These are phyloP conservation scores for Penicillium italicum DNA, from an alignment of 2,329 filamentous ascomycete species.

Conservation along the genomic window DNA sequence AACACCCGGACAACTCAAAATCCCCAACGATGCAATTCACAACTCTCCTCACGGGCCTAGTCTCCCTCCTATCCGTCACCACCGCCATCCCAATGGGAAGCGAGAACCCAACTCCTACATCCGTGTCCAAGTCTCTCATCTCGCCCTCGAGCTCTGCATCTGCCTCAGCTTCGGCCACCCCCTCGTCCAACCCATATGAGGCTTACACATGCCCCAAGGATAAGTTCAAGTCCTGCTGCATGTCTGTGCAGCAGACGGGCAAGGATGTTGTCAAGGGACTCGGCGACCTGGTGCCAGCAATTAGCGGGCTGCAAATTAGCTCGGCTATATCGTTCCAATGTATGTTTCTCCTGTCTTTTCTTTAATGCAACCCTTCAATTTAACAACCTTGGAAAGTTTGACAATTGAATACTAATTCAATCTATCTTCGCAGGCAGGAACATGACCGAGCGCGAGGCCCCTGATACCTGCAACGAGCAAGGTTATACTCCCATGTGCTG, in stretches of 20 bases:
- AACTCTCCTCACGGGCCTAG: conserved; percentile 10
- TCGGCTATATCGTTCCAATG: conserved; percentile 27
- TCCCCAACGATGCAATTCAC: conserved; percentile 12
- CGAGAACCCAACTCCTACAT: conserved; percentile 1
- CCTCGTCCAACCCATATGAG: conserved; percentile 10
- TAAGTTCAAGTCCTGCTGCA: conserved; percentile 28
- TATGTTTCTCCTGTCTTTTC: conserved; percentile 13
- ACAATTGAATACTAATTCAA: not conserved
- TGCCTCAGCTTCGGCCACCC: conserved; percentile 7
- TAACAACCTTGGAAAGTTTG: not conserved
- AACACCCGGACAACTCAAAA: not conserved
- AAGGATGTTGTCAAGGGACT: conserved; percentile 17
- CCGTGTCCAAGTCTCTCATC: not conserved
- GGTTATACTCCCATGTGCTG: conserved; percentile 29
- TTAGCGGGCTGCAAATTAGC: conserved; percentile 21
- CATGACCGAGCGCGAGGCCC: conserved; percentile 17
- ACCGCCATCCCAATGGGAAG: conserved; percentile 13
- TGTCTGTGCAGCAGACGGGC: conserved; percentile 16
- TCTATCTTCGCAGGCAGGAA: conserved; percentile 14
- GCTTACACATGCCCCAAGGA: conserved; percentile 24
- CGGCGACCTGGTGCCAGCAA: conserved; percentile 20
- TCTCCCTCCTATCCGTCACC: conserved; percentile 10
- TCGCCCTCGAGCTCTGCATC: conserved; percentile 3
- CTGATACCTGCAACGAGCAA: conserved; percentile 16
- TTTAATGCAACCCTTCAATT: not conserved